Conservation (phyloP, 257 asterid genomes). For the Salvia splendens region DNA sequence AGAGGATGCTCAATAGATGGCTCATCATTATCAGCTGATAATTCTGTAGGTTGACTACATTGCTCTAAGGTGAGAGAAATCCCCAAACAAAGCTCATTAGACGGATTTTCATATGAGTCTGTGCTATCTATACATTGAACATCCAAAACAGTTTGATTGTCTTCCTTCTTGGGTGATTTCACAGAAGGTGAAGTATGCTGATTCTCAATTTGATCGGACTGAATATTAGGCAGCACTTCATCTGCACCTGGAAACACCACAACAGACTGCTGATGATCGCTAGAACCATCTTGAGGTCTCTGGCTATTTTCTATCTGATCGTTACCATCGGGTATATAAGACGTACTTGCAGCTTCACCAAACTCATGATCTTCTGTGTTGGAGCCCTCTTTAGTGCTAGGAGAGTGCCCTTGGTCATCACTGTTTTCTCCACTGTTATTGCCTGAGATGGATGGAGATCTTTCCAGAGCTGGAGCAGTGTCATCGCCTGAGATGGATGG, state of each 20-base stretch:
- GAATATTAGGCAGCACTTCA: constrained; percentile 23
- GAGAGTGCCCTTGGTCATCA: constrained; percentile 35
- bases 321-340: constrained; percentile 22
- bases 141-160: constrained; percentile 31
- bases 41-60: constrained; percentile 30
- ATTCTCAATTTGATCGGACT: constrained; percentile 32
- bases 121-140: constrained; percentile 27
- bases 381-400: constrained; percentile 32
- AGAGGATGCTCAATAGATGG: constrained; percentile 27
- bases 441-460: constrained; percentile 36
- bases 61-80: constrained; percentile 25
- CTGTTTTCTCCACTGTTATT: constrained; percentile 23
- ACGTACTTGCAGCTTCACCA: constrained; percentile 36
- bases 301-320: constrained; percentile 35
- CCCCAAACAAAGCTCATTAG: constrained; percentile 23
- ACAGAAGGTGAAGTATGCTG: constrained; percentile 21
- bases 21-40: constrained; percentile 29
- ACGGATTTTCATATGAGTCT: constrained; percentile 19
- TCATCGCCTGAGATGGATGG: too few relatives aligned
- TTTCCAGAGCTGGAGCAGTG: too few relatives aligned
- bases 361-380: constrained; percentile 32
- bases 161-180: constrained; percentile 20
- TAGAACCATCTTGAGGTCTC: constrained; percentile 30
- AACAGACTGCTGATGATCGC: constrained; percentile 27
- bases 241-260: constrained; percentile 30